Percentiles rank a stretch among this genome's conserved stretches.
Conservation (phyloP, 2,329 filamentous ascomycete species). For the Ceratocystis colombiana region DNA sequence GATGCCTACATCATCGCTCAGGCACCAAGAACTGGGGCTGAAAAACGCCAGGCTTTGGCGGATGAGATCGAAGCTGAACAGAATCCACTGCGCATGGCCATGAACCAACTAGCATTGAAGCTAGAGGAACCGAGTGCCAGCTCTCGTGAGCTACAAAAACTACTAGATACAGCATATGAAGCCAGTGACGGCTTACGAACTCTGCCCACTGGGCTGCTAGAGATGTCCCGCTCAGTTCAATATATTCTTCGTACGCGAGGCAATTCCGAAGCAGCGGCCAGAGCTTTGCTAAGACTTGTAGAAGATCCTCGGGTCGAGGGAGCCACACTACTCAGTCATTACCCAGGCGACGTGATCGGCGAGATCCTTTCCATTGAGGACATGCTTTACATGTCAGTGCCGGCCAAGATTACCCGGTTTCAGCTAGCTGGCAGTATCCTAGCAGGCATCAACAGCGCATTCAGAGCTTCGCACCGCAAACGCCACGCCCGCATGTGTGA, state of each 20-base stretch:
- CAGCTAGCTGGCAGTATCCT: slow-evolving; percentile 18
- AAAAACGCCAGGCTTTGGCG: slow-evolving; percentile 6
- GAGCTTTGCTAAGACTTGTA: slow-evolving; percentile 11
- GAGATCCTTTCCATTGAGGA: slow-evolving; percentile 19
- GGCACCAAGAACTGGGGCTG: background rate
- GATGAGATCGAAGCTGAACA: slow-evolving; percentile 17
- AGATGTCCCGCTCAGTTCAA: slow-evolving; percentile 19
- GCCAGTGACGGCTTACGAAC: background rate
- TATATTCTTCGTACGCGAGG: slow-evolving; percentile 14
- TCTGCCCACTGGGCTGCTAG: slow-evolving; percentile 12
- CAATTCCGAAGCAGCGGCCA: slow-evolving; percentile 8
- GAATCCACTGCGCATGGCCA: slow-evolving; percentile 10
- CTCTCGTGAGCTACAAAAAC: slow-evolving; percentile 2
- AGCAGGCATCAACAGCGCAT: background rate
- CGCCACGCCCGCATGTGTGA: slow-evolving; percentile 20
- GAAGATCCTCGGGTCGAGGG: slow-evolving; percentile 19
- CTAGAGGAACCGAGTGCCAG: background rate
- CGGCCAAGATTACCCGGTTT: slow-evolving; percentile 11
- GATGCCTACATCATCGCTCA: background rate
- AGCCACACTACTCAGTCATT: background rate
- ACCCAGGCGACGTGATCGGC: slow-evolving; percentile 11
- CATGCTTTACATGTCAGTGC: slow-evolving; percentile 17
- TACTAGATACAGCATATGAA: slow-evolving; percentile 10
- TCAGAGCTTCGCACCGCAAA: slow-evolving; percentile 16
- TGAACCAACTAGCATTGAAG: slow-evolving; percentile 9